phyloP scores from a whole-genome alignment of 2,329 filamentous ascomycete genomes.

The Sclerotinia borealis region DNA sequence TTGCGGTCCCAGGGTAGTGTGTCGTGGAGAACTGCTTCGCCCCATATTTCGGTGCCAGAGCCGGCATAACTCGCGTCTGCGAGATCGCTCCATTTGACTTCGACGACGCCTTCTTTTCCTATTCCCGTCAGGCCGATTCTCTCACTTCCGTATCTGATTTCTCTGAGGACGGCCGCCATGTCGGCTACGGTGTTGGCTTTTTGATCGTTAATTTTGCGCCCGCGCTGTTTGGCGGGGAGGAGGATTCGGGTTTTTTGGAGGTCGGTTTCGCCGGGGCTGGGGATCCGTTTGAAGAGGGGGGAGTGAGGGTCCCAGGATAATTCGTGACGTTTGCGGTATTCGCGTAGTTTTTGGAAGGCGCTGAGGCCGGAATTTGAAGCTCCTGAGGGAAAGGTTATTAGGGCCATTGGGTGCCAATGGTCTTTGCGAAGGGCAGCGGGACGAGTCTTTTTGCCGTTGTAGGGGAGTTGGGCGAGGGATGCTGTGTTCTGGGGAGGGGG shows the following conservation, averaged over 20 bases:
- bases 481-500: slow-evolving; percentile 37
- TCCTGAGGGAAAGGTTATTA: slow-evolving; percentile 51
- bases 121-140: slow-evolving; percentile 10
- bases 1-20: not conserved
- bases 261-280: not conserved
- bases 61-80: slow-evolving; percentile 35
- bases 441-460: slow-evolving; percentile 62
- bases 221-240: slow-evolving; percentile 38
- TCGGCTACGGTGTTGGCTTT: slow-evolving; percentile 58
- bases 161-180: slow-evolving; percentile 42
- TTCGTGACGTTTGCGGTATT: slow-evolving; percentile 58
- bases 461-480: slow-evolving; percentile 53
- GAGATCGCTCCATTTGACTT: slow-evolving; percentile 33
- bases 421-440: slow-evolving; percentile 60
- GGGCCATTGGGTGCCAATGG: slow-evolving; percentile 57
- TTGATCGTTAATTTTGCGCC: slow-evolving; percentile 51
- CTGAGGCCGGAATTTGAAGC: slow-evolving; percentile 49
- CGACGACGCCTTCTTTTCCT: slow-evolving; percentile 15
- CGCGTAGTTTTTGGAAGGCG: slow-evolving; percentile 57
- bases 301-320: slow-evolving; percentile 45
- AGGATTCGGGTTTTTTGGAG: not conserved
- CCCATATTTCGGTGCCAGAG: slow-evolving; percentile 25
- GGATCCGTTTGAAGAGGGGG: not conserved
- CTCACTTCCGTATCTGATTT: slow-evolving; percentile 5
- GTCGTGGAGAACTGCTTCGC: slow-evolving; percentile 29